Percentiles rank a stretch among this genome's conserved stretches.
These are phyloP conservation scores for Microbotryum silenes-acaulis DNA, from an alignment of 1,284 basidiomycete species.

Conservation along the genomic window DNA sequence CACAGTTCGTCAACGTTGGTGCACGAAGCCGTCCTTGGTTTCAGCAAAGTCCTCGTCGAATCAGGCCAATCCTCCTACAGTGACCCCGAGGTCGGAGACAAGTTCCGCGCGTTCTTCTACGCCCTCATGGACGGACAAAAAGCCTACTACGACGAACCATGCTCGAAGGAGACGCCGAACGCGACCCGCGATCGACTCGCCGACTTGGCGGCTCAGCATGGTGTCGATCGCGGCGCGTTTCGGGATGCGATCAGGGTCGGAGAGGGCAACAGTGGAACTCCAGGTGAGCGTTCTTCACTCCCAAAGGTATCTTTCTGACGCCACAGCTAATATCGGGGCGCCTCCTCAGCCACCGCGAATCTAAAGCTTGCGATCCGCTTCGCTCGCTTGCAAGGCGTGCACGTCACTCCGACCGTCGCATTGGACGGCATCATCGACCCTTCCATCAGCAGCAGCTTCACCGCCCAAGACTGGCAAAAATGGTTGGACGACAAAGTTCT, in stretches of 20 bases:
- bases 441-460: constrained; percentile 76
- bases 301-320: too few relatives aligned
- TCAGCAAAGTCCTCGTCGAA: constrained; percentile 36
- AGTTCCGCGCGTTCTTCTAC: constrained; percentile 39
- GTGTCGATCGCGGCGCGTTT: constrained; percentile 37
- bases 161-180: constrained; percentile 38
- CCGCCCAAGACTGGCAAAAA: constrained; percentile 71
- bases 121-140: constrained; percentile 38
- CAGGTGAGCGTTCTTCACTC: constrained; percentile 6
- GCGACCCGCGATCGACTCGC: constrained; percentile 40
- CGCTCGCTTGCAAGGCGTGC: constrained; percentile 38
- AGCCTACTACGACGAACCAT: constrained; percentile 41
- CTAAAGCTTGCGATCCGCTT: constrained; percentile 33
- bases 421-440: constrained; percentile 60
- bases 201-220: constrained; percentile 36
- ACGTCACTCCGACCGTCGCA: constrained; percentile 42
- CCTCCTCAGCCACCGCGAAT: constrained; percentile 17
- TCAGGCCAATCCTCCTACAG: constrained; percentile 35
- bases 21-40: constrained; percentile 41
- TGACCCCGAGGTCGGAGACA: constrained; percentile 24
- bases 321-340: neutral
- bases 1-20: constrained; percentile 34
- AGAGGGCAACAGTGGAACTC: constrained; percentile 41
- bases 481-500: constrained; percentile 63
- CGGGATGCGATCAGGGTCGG: constrained; percentile 38